These are phyloP conservation scores for Populus trichocarpa DNA, from an alignment of 441 rosid genomes.

Conservation along the genomic window DNA sequence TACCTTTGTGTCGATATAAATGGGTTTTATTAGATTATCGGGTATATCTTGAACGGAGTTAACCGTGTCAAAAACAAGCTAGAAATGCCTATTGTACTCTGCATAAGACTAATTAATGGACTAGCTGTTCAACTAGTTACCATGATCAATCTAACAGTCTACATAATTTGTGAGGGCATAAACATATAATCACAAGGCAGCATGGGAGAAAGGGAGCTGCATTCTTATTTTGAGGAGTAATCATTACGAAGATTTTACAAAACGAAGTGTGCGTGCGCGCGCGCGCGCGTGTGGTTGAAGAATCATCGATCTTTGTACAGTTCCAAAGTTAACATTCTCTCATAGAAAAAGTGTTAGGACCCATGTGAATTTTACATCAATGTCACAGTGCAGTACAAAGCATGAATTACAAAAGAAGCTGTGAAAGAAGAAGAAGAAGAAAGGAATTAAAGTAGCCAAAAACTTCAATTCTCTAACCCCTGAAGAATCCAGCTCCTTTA, in stretches of 20 bases:
- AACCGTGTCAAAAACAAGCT: too few relatives aligned
- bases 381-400: conserved; percentile 21
- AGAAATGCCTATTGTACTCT: neutral
- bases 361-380: conserved; percentile 22
- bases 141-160: neutral
- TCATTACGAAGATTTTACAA: neutral
- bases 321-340: conserved; percentile 24
- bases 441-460: neutral
- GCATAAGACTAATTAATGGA: neutral
- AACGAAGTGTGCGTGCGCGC: neutral
- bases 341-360: conserved; percentile 11
- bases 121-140: neutral
- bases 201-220: neutral
- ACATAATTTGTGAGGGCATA: neutral
- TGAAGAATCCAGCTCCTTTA: conserved; percentile 19
- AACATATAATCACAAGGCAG: neutral
- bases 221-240: neutral
- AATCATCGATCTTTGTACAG: conserved; percentile 20
- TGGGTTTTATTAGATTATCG: too few relatives aligned
- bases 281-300: neutral
- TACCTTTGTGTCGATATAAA: too few relatives aligned
- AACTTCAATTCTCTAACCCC: conserved; percentile 12
- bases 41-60: too few relatives aligned
- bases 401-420: neutral
- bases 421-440: neutral